phyloP scores from a whole-genome alignment of 139 green algal species.

The Tetradesmus lagerheimii region DNA sequence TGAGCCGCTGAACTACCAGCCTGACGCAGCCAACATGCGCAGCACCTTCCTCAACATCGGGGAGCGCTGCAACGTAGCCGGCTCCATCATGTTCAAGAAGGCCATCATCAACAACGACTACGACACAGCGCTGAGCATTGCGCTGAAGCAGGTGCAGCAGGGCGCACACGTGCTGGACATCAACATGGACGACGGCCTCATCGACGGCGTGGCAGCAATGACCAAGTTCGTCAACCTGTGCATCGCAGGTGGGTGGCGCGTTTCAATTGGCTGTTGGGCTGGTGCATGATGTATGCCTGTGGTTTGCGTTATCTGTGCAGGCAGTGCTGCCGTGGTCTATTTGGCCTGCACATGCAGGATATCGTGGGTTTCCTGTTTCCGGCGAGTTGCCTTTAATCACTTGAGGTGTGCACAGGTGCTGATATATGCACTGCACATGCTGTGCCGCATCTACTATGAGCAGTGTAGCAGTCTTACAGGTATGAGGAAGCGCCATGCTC shows the following conservation, averaged over 20 bases:
- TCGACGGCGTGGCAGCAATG: slow-evolving; percentile 96
- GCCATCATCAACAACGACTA: slow-evolving; percentile 95
- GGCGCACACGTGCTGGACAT: slow-evolving; percentile 97
- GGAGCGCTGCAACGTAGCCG: slow-evolving; percentile 98
- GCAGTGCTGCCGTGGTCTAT: slow-evolving; percentile 48
- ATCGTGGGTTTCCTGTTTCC: no score
- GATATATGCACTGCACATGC: no score
- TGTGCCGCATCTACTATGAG: no score
- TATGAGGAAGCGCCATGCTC: no score
- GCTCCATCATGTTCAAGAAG: slow-evolving; percentile 97
- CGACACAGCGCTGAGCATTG: slow-evolving; percentile 95
- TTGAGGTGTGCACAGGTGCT: no score
- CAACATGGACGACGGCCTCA: slow-evolving; percentile 99
- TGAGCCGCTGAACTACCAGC: slow-evolving; percentile 95
- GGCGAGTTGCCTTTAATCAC: no score
- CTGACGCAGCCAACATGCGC: slow-evolving; percentile 81
- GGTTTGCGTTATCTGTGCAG: slow-evolving; percentile 79
- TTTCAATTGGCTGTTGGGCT: no score
- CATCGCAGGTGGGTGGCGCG: slow-evolving; percentile 80
- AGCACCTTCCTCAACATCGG: slow-evolving; percentile 96
- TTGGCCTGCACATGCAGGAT: no score
- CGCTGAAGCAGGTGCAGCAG: slow-evolving; percentile 88
- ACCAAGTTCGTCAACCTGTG: slow-evolving; percentile 96
- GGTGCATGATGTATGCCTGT: no score
- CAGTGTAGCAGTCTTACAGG: no score